Conservation (phyloP, 371 early-diverging fungal species). For the Choanephora cucurbitarum region DNA sequence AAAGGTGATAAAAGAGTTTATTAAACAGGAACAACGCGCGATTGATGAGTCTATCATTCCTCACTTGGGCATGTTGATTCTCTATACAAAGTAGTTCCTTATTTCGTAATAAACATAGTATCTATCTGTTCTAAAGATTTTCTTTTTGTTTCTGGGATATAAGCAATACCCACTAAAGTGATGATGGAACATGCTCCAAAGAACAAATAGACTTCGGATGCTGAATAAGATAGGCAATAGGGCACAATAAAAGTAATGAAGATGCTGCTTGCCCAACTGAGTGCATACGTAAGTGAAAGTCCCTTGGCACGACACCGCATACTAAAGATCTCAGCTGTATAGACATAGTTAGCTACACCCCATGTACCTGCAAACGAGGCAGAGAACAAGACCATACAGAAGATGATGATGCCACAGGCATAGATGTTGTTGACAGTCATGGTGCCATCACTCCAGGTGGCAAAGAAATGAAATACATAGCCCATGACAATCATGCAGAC, state of each 20-base stretch:
- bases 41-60: slow-evolving; percentile 1
- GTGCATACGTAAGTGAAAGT: slow-evolving; percentile 50
- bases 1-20: slow-evolving; percentile 13
- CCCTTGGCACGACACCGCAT: slow-evolving; percentile 48
- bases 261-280: slow-evolving; percentile 64
- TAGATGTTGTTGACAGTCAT: slow-evolving; percentile 23
- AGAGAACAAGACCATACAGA: slow-evolving; percentile 43
- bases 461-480: slow-evolving; percentile 32
- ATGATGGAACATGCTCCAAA: slow-evolving; percentile 48
- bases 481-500: slow-evolving; percentile 46
- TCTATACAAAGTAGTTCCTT: slow-evolving; percentile 3
- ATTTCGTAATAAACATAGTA: slow-evolving; percentile 5
- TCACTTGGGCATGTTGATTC: slow-evolving; percentile 17
- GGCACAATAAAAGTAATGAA: slow-evolving; percentile 44
- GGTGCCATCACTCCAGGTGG: slow-evolving; percentile 17
- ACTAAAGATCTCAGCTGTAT: slow-evolving; percentile 72
- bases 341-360: slow-evolving; percentile 50
- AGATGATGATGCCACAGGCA: slow-evolving; percentile 35
- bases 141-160: slow-evolving; percentile 57
- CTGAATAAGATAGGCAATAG: slow-evolving; percentile 51
- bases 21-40: slow-evolving; percentile 26
- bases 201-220: slow-evolving; percentile 56
- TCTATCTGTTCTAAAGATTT: slow-evolving; percentile 59
- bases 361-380: slow-evolving; percentile 59
- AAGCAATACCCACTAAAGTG: slow-evolving; percentile 40